Evolutionary conservation across 2,329 filamentous ascomycete genomes (phyloP).

Genomic region (Colletotrichum sp.): DNA sequence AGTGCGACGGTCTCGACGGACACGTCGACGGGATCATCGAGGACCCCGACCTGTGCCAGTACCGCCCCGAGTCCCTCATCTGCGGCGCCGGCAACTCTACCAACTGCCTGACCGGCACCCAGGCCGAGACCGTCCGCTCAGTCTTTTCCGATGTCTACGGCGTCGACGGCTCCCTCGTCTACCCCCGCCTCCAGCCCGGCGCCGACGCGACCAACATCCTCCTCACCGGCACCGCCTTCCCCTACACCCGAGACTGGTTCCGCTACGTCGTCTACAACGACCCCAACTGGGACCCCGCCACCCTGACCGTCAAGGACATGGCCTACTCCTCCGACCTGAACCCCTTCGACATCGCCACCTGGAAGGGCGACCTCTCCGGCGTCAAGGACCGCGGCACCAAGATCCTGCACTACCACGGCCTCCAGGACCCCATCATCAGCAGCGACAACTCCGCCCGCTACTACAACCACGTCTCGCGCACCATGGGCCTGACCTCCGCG

Average conservation of each 20-base stretch:
- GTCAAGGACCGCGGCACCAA: conserved; percentile 46
- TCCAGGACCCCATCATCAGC: conserved; percentile 45
- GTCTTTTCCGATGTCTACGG: conserved; percentile 34
- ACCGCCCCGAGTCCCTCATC: conserved; percentile 46
- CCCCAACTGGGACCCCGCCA: conserved; percentile 37
- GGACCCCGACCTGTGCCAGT: conserved; percentile 27
- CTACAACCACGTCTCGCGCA: conserved; percentile 51
- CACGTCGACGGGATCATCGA: conserved; percentile 27
- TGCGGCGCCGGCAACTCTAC: conserved; percentile 30
- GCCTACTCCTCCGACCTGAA: conserved; percentile 32
- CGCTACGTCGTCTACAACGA: conserved; percentile 47
- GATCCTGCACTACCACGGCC: conserved; percentile 53
- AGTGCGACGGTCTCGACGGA: conserved; percentile 29
- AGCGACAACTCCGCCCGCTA: conserved; percentile 51
- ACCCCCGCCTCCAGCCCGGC: conserved; percentile 53
- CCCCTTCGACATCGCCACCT: conserved; percentile 43
- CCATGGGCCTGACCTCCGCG: conserved; percentile 39
- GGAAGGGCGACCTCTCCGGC: conserved; percentile 41
- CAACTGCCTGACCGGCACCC: conserved; percentile 24
- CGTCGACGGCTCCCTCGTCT: conserved; percentile 40
- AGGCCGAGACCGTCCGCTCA: conserved; percentile 39
- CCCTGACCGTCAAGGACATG: conserved; percentile 41
- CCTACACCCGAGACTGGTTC: conserved; percentile 34
- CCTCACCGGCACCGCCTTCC: conserved; percentile 39
- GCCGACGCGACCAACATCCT: conserved; percentile 49